Conservation (phyloP, 768 basidiomycete genomes). For the button mushroom (Agaricus bisporus) region DNA sequence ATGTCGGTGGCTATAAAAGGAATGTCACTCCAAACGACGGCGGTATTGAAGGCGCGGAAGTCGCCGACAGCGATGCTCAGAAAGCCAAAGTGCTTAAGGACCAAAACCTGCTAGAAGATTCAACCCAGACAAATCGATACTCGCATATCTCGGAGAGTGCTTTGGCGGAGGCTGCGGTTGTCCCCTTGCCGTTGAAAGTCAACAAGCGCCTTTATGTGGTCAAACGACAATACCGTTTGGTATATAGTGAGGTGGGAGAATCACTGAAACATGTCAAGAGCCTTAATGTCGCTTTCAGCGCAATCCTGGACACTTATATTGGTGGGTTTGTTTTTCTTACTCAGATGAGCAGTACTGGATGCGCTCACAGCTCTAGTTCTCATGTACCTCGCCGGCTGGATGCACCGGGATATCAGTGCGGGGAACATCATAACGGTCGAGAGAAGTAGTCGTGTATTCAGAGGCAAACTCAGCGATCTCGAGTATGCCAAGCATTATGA, state of each 20-base stretch:
- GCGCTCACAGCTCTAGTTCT: neutral
- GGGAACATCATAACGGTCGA: slow-evolving; percentile 6
- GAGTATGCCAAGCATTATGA: slow-evolving; percentile 9
- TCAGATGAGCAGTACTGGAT: no score
- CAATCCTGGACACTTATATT: neutral
- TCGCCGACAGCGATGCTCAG: neutral
- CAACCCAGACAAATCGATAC: neutral
- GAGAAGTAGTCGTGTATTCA: neutral
- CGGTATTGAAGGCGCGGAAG: no score
- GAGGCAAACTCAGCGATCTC: slow-evolving; percentile 5
- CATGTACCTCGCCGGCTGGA: slow-evolving; percentile 6
- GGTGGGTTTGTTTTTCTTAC: neutral
- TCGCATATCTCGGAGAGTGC: no score
- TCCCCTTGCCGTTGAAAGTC: no score
- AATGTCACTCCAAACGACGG: no score
- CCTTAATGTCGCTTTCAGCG: neutral
- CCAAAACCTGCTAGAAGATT: neutral
- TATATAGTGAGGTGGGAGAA: slow-evolving; percentile 1
- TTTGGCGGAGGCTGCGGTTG: no score
- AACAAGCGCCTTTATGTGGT: neutral
- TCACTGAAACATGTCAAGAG: slow-evolving; percentile 22
- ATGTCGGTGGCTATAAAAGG: no score
- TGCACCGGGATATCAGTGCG: slow-evolving; percentile 9
- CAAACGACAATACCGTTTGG: neutral
- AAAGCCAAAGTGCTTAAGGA: neutral